Percentiles rank a stretch among this genome's conserved stretches.
These are phyloP conservation scores for Theileria equi DNA, from an alignment of 169 alveolate genomes.

Conservation along the genomic window DNA sequence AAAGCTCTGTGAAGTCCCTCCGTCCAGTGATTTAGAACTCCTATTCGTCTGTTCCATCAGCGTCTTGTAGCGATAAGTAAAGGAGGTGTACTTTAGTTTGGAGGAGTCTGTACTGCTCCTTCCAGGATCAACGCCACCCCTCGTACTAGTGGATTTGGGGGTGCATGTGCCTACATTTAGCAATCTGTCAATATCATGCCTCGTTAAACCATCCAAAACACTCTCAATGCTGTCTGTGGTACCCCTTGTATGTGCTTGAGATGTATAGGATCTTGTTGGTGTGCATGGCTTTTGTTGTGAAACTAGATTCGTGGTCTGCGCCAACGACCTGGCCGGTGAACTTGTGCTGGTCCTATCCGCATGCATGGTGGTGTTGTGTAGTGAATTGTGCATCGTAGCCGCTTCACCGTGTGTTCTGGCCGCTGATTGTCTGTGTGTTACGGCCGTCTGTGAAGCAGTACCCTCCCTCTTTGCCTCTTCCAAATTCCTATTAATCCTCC, in stretches of 20 bases:
- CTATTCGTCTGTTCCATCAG: constrained; percentile 32
- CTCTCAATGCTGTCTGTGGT: neutral
- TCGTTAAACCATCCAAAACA: neutral
- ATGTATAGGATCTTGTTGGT: neutral
- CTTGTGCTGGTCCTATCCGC: constrained; percentile 2
- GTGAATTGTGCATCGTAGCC: neutral
- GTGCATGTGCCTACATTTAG: neutral
- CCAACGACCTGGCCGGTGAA: neutral
- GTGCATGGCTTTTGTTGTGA: neutral
- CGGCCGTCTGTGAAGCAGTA: no score
- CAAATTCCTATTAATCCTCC: neutral
- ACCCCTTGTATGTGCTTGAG: neutral
- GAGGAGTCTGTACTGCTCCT: neutral
- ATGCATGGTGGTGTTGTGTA: neutral
- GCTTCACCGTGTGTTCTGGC: no score
- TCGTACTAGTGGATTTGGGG: no score
- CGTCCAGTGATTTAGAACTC: no score
- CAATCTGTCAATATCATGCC: neutral
- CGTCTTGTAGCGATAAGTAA: constrained; percentile 27
- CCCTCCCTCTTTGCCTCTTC: neutral
- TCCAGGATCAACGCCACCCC: neutral
- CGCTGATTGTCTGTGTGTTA: no score
- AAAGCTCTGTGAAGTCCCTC: no score
- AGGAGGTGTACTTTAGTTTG: constrained; percentile 9
- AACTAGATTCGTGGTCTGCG: neutral